Evolutionary conservation across 495 filamentous ascomycete genomes (phyloP).

Genomic region (Bryoglossum gracile): DNA sequence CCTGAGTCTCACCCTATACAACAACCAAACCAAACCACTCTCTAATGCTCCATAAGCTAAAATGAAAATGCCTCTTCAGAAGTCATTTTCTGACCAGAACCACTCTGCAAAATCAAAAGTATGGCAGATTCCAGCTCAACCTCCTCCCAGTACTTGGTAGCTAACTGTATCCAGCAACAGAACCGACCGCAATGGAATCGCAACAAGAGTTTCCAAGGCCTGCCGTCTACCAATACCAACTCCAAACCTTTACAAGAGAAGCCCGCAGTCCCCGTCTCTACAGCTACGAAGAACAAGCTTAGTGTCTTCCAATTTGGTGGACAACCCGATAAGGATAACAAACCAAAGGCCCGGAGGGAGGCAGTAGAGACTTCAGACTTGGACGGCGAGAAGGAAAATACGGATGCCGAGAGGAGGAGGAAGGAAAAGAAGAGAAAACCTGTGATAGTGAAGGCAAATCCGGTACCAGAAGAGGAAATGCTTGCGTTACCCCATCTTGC

Average conservation of each 20-base stretch:
- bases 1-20: no score
- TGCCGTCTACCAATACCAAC: constrained; percentile 17
- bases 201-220: constrained; percentile 37
- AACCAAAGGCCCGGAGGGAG: constrained; percentile 1
- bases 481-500: constrained; percentile 8
- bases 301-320: constrained; percentile 37
- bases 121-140: background rate
- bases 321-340: constrained; percentile 4
- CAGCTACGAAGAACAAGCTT: constrained; percentile 43
- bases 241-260: constrained; percentile 22
- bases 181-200: constrained; percentile 42
- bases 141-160: background rate
- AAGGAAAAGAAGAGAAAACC: no score
- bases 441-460: no score
- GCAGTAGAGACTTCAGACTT: constrained; percentile 13
- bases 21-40: no score
- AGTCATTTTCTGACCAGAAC: constrained; percentile 44
- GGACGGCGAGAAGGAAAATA: constrained; percentile 20
- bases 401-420: background rate
- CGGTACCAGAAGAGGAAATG: background rate
- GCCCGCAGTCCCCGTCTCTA: constrained; percentile 34
- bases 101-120: constrained; percentile 22
- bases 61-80: constrained; percentile 39
- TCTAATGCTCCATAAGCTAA: no score
- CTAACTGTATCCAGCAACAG: constrained; percentile 16